phyloP scores from a whole-genome alignment of 2,329 filamentous ascomycete genomes.

The Colletotrichum acutatum region DNA sequence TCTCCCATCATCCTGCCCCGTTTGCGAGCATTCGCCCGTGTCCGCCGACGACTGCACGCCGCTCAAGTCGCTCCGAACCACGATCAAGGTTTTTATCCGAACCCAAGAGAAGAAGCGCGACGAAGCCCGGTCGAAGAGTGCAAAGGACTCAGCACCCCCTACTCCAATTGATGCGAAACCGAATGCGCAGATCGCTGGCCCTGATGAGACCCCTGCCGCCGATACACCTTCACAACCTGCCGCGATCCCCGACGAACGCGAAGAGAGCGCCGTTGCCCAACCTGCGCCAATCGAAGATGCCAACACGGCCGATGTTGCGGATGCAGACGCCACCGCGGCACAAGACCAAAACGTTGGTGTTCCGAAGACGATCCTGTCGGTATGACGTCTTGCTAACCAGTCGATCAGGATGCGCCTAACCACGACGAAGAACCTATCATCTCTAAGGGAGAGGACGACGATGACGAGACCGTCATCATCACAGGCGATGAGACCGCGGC shows the following conservation, averaged over 20 bases:
- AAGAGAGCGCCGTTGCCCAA: conserved; percentile 5
- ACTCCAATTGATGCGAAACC: conserved; percentile 55
- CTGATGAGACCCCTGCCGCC: conserved; percentile 36
- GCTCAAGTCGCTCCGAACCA: conserved; percentile 91
- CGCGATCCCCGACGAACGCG: not conserved
- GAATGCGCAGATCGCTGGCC: conserved; percentile 43
- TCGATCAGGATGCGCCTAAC: conserved; percentile 14
- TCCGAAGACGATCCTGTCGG: not conserved
- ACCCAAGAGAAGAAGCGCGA: conserved; percentile 92
- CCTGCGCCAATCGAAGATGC: not conserved
- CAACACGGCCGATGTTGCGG: not conserved
- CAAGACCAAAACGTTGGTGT: conserved; percentile 5
- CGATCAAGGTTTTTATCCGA: conserved; percentile 89
- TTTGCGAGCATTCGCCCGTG: conserved; percentile 92
- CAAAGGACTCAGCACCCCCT: conserved; percentile 51
- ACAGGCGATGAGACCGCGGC: conserved; percentile 31
- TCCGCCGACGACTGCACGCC: conserved; percentile 87
- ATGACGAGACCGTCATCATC: conserved; percentile 32
- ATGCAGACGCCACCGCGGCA: conserved; percentile 6
- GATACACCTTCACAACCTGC: conserved; percentile 31
- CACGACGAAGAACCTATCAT: conserved; percentile 1
- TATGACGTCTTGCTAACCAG: not conserved
- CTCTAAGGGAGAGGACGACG: conserved; percentile 32
- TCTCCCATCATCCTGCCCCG: conserved; percentile 83
- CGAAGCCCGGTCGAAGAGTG: conserved; percentile 65